A percentile compares a stretch with the other conserved stretches of the same genome.
These are phyloP conservation scores for Irpex lacteus DNA, from an alignment of 1,284 basidiomycete species.

Conservation along the genomic window DNA sequence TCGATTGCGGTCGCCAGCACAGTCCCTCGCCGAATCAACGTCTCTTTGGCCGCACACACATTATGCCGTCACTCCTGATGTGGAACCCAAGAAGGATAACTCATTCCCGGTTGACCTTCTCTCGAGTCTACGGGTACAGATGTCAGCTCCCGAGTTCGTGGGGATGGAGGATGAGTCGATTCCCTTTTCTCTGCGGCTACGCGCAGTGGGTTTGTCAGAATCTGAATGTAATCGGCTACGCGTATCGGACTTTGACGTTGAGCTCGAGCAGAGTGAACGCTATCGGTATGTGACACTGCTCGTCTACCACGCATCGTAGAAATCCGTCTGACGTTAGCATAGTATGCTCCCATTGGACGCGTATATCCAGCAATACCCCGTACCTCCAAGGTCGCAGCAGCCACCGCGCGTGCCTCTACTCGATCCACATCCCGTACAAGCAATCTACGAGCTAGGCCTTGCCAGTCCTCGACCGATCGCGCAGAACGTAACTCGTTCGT, in stretches of 20 bases:
- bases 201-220: conserved; percentile 47
- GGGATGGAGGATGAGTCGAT: conserved; percentile 43
- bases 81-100: conserved; percentile 3
- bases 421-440: conserved; percentile 46
- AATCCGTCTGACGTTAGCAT: conserved; percentile 1
- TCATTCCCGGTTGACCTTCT: conserved; percentile 39
- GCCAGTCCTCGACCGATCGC: conserved; percentile 21
- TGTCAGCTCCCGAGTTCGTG: conserved; percentile 55
- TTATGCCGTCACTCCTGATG: conserved; percentile 38
- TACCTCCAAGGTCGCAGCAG: conserved; percentile 53
- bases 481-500: conserved; percentile 33
- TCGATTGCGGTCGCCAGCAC: conserved; percentile 22
- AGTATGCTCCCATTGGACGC: conserved; percentile 40
- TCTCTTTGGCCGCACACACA: conserved; percentile 28
- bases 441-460: conserved; percentile 55
- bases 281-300: conserved; percentile 47
- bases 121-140: conserved; percentile 58
- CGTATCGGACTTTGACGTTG: conserved; percentile 50
- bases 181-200: conserved; percentile 56
- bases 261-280: conserved; percentile 60
- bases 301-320: no score
- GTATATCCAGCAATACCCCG: conserved; percentile 46
- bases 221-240: conserved; percentile 50
- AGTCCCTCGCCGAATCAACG: conserved; percentile 12
- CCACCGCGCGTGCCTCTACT: conserved; percentile 60